Evolutionary conservation across 2,329 filamentous ascomycete species (phyloP).

Genomic region (Stagonosporopsis tanaceti): DNA sequence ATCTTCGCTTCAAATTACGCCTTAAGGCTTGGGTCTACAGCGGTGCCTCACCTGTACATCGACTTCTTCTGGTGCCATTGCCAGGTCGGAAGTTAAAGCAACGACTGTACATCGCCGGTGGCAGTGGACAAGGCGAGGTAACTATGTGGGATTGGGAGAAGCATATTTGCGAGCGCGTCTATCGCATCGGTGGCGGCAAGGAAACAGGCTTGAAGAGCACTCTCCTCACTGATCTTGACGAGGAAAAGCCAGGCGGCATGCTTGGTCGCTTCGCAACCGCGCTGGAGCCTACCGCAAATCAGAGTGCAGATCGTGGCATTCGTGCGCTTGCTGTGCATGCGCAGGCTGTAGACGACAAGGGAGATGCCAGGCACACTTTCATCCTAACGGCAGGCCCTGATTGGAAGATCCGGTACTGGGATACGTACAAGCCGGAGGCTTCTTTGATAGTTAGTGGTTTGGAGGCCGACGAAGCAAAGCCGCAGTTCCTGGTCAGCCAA

Average conservation of each 20-base stretch:
- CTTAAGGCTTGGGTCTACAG: slow-evolving; percentile 89
- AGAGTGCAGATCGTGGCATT: slow-evolving; percentile 70
- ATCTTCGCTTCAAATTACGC: slow-evolving; percentile 90
- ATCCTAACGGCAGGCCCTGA: slow-evolving; percentile 89
- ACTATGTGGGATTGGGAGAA: slow-evolving; percentile 97
- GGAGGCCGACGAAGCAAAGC: slow-evolving; percentile 72
- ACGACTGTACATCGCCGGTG: slow-evolving; percentile 88
- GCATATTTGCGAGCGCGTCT: slow-evolving; percentile 85
- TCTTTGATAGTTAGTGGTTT: slow-evolving; percentile 84
- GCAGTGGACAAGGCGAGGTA: slow-evolving; percentile 85
- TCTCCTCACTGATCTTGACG: slow-evolving; percentile 87
- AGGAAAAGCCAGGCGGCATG: slow-evolving; percentile 85
- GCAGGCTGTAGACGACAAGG: slow-evolving; percentile 72
- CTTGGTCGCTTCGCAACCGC: slow-evolving; percentile 82
- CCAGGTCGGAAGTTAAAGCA: slow-evolving; percentile 71
- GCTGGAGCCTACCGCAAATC: slow-evolving; percentile 60
- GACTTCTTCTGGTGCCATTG: slow-evolving; percentile 66
- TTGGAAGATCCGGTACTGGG: slow-evolving; percentile 93
- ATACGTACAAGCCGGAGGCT: slow-evolving; percentile 77
- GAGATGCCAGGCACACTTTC: slow-evolving; percentile 79
- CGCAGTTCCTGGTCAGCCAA: slow-evolving; percentile 65
- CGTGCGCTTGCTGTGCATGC: slow-evolving; percentile 77
- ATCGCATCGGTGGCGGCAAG: slow-evolving; percentile 65
- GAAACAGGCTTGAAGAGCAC: slow-evolving; percentile 57
- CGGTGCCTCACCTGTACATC: slow-evolving; percentile 79